Base-by-base conservation (phyloP, 2,329 filamentous ascomycete genomes). In the Moelleriella libera region DNA sequence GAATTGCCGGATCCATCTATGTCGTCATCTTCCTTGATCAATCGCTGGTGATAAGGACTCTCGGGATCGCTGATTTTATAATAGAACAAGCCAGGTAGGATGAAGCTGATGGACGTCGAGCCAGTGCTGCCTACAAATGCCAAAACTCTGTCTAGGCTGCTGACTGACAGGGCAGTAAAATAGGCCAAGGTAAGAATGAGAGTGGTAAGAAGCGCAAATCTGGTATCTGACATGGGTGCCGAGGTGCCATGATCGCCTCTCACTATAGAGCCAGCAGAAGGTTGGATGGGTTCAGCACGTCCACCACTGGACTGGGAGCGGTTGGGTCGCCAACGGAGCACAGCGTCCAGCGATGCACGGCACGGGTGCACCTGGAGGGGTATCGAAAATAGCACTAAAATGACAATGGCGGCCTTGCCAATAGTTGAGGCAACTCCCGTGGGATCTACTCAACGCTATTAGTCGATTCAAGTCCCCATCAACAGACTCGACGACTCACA, bases 51-150 rank as follows among this genome's bases (percentile, higher is more conserved):
- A 52, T 90, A 80, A 30, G 82, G 76, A 43, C 86, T 90, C 48
- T 95, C 84, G 0, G 92, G 92, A 29, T 87, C 81, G 10, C 88
- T 94, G 50, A 98, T 97, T 66, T 97, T 97, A 69, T 97, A 98
- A 66, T 97, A 98, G 64, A 98, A 98, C 4, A 98, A 68, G 0
- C 92, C 92, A 0, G 92, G 92, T 0, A 98, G 74, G 54, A 98
- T 97, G 62, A 98, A 98, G 51, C 87, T 94, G 57, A 98, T 98
- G 51, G 87, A 88, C 0, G 92, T 98, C 46, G 84, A 90, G 47
- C 92, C 92, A 0, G 92, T 98, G 56, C 84, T 88, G 39, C 92
- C 92, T 9, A 98, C 92, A 56, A 96, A 98, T 0, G 92, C 90
- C 0, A 98, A 75, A 1, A 98, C 89, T 44, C 86, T 83, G 60